phyloP scores from a whole-genome alignment of 148 eudicot genomes.

The Euryodendron excelsum region DNA sequence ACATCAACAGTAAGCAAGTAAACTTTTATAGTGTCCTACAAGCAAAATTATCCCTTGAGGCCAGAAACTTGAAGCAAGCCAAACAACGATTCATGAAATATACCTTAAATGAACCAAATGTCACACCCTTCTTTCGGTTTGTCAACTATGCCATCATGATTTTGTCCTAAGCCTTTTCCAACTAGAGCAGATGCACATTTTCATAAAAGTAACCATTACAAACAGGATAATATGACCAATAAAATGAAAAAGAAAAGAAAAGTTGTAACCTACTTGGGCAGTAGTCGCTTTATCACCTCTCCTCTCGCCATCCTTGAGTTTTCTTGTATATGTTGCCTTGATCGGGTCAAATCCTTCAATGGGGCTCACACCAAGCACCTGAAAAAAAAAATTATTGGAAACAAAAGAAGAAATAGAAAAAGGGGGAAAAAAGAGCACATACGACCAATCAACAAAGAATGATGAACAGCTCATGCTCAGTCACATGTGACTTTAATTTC shows the following conservation, averaged over 20 bases:
- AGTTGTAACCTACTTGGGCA: slow-evolving; percentile 42
- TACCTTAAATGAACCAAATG: slow-evolving; percentile 81
- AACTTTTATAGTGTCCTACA: too few species aligned
- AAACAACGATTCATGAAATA: neutral
- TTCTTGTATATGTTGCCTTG: slow-evolving; percentile 68
- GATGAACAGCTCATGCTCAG: neutral
- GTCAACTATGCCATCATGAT: slow-evolving; percentile 84
- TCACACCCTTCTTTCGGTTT: slow-evolving; percentile 87
- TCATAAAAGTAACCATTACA: neutral
- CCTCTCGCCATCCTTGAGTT: slow-evolving; percentile 83
- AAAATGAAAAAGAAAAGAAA: neutral
- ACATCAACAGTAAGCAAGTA: too few species aligned
- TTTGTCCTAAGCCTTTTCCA: slow-evolving; percentile 89
- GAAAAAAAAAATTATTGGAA: neutral
- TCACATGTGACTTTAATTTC: neutral
- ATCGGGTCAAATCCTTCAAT: slow-evolving; percentile 78
- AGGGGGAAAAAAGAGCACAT: too few species aligned
- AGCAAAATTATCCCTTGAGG: neutral
- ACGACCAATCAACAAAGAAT: neutral
- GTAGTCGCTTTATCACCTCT: slow-evolving; percentile 77
- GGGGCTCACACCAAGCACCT: slow-evolving; percentile 92
- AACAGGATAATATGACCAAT: neutral
- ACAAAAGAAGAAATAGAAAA: neutral
- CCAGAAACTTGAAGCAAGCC: neutral
- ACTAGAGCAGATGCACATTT: slow-evolving; percentile 52